phyloP scores from a whole-genome alignment of 148 eudicot species.

The Spergularia bocconei region DNA sequence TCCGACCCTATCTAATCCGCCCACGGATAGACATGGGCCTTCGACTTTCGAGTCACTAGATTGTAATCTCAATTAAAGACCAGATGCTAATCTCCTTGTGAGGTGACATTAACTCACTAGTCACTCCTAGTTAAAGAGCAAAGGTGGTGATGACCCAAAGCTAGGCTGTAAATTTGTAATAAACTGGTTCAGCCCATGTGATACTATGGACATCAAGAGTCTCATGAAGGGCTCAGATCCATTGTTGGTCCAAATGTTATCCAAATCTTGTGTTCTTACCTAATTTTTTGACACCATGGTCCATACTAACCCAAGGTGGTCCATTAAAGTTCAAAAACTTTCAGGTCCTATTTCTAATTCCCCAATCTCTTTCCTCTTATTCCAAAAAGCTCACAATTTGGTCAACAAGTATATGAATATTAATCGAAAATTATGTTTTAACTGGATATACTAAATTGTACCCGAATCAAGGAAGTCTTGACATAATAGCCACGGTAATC shows the following conservation, averaged over 20 bases:
- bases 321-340: constrained; percentile 8
- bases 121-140: background rate
- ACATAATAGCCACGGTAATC: too few relatives aligned
- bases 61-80: too few relatives aligned
- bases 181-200: constrained; percentile 15
- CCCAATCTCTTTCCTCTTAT: background rate
- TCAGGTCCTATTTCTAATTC: background rate
- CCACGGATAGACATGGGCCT: too few relatives aligned
- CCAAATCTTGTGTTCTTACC: constrained; percentile 10
- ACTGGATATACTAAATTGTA: too few relatives aligned
- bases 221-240: background rate
- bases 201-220: constrained; percentile 1
- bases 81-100: too few relatives aligned
- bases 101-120: too few relatives aligned
- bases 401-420: too few relatives aligned
- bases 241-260: constrained; percentile 14
- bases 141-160: constrained; percentile 2
- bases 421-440: too few relatives aligned
- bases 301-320: constrained; percentile 15
- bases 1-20: too few relatives aligned
- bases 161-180: background rate
- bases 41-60: too few relatives aligned
- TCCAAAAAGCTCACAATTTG: background rate
- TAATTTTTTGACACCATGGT: constrained; percentile 7
- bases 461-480: too few relatives aligned